Evolutionary conservation across 805 yeast genomes (phyloP), one percentile per base, ranked within the genome.

Genomic region (Candida broadrunensis): DNA sequence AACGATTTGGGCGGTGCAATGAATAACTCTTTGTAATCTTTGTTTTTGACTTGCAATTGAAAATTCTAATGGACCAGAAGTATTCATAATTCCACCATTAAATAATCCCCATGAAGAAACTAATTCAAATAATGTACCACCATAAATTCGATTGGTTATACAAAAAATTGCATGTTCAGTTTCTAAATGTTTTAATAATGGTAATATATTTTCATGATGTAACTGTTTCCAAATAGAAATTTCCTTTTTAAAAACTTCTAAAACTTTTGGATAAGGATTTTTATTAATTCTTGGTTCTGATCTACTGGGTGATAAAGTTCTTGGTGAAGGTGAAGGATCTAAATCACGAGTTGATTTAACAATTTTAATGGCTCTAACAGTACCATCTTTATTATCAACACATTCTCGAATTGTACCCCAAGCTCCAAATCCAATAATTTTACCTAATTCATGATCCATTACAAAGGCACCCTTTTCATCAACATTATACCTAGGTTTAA

Each of bases 371-470:
- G 93, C 95, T 40, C 57, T 54, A 3, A 63, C 54, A 11, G 46
- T 65, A 49, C 69, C 67, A 29, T 47, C 48, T n/a, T 49, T 45
- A 3, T 59, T 55, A 14, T 58, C 58, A 7, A 54, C 59, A 47
- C 91, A 85, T 56, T 85, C 91, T 43, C 95, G 67, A 9, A 89
- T 83, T 21, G 83, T 75, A 9, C 96, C 95, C 85, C 93, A 90
- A 0, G 96, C 95, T 12, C 97, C 97, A 56, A 78, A 79, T 1
- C 96, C 96, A 46, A 88, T 82, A 9, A 83, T 75, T 49, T 80
- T 80, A 1, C 95, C 96, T 23, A 89, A 56, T 24, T 63, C 72
- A 49, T 80, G 79, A 13, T 78, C 81, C 65, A 83, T 49, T 1
- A 88, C 78, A 18, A 73, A 58, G 12, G 85, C 82, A 1, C 95